Evolutionary conservation across 306 rosid species (phyloP).

Genomic region (Senna siamea): DNA sequence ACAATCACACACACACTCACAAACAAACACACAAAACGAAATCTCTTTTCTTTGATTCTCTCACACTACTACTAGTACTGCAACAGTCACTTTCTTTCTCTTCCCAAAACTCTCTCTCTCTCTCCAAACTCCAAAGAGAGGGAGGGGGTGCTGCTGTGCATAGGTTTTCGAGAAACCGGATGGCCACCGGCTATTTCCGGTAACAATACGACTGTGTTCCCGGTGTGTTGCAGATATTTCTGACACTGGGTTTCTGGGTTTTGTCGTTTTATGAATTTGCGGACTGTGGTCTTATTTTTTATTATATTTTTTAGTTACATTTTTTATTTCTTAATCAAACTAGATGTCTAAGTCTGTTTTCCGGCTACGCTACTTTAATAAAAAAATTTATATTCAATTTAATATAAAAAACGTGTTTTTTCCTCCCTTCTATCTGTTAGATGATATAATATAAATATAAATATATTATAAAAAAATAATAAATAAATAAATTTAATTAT

Average conservation of each 20-base stretch:
- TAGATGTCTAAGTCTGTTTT: no score
- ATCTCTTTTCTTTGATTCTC: neutral
- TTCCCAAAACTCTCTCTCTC: neutral
- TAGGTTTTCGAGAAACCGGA: constrained; percentile 65
- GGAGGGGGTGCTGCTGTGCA: constrained; percentile 22
- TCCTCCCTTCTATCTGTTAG: no score
- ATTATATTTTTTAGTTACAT: neutral
- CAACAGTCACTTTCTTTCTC: neutral
- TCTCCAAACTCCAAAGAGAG: constrained; percentile 13
- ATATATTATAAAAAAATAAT: no score
- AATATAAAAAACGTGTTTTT: no score
- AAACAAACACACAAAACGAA: constrained; percentile 3
- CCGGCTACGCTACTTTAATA: no score
- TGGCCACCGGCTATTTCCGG: constrained; percentile 68
- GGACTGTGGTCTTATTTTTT: neutral
- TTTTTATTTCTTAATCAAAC: no score
- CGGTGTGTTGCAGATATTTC: constrained; percentile 59
- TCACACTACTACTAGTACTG: neutral
- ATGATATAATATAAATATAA: no score
- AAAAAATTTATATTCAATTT: no score
- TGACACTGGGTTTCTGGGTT: constrained; percentile 53
- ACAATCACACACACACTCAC: constrained; percentile 10
- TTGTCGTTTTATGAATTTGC: constrained; percentile 54
- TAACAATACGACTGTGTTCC: constrained; percentile 47
- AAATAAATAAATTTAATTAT: no score